Conservation (phyloP, 805 yeast species). For the Komagataella phaffii region DNA sequence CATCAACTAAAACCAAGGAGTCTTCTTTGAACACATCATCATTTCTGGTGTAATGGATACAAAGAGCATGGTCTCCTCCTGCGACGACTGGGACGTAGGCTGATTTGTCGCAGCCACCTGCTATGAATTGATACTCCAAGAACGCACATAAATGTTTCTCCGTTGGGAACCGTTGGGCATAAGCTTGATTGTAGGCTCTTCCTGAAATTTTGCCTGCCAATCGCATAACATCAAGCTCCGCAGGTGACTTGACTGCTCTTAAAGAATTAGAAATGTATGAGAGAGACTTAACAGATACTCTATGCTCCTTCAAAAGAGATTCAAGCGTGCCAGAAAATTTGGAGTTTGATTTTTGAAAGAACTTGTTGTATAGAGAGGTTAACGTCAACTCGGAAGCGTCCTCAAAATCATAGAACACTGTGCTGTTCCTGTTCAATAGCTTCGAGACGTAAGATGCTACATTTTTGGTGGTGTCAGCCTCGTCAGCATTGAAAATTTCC, state of each 20-base stretch:
- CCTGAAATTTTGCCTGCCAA: conserved; percentile 75
- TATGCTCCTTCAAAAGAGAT: conserved; percentile 12
- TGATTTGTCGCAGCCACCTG: conserved; percentile 79
- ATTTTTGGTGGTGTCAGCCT: conserved; percentile 36
- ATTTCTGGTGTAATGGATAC: conserved; percentile 89
- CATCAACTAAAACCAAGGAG: conserved; percentile 86
- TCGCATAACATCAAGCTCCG: conserved; percentile 71
- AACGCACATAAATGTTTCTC: conserved; percentile 74
- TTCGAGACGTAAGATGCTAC: conserved; percentile 29
- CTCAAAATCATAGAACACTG: conserved; percentile 40
- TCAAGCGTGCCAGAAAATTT: conserved; percentile 6
- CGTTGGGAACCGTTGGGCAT: conserved; percentile 45
- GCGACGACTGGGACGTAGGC: conserved; percentile 97
- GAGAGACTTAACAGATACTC: conserved; percentile 29
- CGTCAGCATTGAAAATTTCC: conserved; percentile 83
- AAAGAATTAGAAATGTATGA: conserved; percentile 27
- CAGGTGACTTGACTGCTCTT: conserved; percentile 61
- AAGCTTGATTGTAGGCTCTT: conserved; percentile 74
- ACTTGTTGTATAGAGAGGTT: conserved; percentile 7
- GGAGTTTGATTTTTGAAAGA: conserved; percentile 6
- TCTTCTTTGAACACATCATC: conserved; percentile 67
- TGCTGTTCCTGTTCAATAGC: conserved; percentile 32
- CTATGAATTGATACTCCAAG: conserved; percentile 68
- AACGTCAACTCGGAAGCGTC: conserved; percentile 7
- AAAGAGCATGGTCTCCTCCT: conserved; percentile 78